Evolutionary conservation across 2,329 filamentous ascomycete species (phyloP), one percentile per base, ranked within the genome.

Genomic region (Aspergillus uvarum): DNA sequence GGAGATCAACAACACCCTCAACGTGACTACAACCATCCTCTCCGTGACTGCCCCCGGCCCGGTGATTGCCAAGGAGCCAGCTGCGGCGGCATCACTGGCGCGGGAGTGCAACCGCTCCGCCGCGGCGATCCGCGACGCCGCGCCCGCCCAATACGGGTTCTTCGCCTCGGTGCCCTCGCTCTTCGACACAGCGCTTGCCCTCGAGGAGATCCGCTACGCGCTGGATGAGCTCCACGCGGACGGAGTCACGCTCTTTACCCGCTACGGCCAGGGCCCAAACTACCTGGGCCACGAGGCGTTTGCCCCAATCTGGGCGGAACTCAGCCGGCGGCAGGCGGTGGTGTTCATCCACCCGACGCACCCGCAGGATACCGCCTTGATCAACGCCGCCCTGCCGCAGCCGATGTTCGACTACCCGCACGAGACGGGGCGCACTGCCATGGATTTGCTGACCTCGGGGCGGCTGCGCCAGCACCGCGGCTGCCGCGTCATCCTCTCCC

Each of bases 301-400:
- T 56, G 56, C 64, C 4, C 71, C 75, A 6, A 71, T 82, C 47
- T 83, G 81, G 82, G 70, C 68, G 1, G 77, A 77, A 54, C 74
- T 83, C 16, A 72, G 80, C 60, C 47, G 63, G 24, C 54, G 61
- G 1, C 6, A 14, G 1, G 32, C 19, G 10, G 56, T 82, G 0
- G 77, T 82, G 3, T 79, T 83, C 59, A 67, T 82, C 5, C 80
- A 83, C 60, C 81, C 81, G 0, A 80, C 77, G 0, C 72, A 79
- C 54, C 70, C 73, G 0, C 72, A 72, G 0, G 76, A 77, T 57
- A 74, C 71, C 0, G 60, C 55, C 8, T 63, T 66, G 0, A 68
- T 79, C 2, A 78, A 73, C 59, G 19, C 65, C 0, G 51, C 53
- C 3, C 64, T 81, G 1, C 75, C 77, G 0, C 73, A 75, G 60